phyloP scores from a whole-genome alignment of 306 rosid genomes.

The Ammopiptanthus mongolicus region DNA sequence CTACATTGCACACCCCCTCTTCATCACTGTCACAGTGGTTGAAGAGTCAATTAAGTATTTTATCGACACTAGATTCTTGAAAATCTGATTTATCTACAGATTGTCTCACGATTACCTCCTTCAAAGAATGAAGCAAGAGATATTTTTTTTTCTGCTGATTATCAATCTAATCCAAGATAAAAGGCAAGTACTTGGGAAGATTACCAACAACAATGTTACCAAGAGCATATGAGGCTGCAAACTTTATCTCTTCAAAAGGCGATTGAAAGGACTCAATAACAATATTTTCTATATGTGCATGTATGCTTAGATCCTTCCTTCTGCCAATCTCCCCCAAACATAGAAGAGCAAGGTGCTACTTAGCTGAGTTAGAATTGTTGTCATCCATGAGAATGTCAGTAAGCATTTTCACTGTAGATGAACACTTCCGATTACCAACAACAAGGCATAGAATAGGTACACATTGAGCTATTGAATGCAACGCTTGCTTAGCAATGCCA shows the following conservation, averaged over 20 bases:
- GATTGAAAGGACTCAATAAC: slow-evolving; percentile 98
- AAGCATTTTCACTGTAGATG: slow-evolving; percentile 90
- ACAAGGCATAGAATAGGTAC: slow-evolving; percentile 97
- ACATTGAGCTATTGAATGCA: slow-evolving; percentile 92
- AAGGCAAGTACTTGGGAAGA: slow-evolving; percentile 91
- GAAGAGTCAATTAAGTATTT: slow-evolving; percentile 86
- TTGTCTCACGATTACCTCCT: slow-evolving; percentile 97
- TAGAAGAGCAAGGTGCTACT: slow-evolving; percentile 91
- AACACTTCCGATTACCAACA: slow-evolving; percentile 84
- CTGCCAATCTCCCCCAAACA: slow-evolving; percentile 98
- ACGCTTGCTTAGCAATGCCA: slow-evolving; percentile 97
- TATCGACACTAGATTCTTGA: slow-evolving; percentile 93
- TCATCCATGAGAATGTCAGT: slow-evolving; percentile 84
- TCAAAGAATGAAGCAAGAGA: slow-evolving; percentile 94
- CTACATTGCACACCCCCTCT: slow-evolving; percentile 98
- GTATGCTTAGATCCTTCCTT: slow-evolving; percentile 87
- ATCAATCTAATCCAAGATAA: slow-evolving; percentile 96
- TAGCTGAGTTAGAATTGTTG: slow-evolving; percentile 86
- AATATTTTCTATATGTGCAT: slow-evolving; percentile 83
- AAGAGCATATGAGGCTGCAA: slow-evolving; percentile 98
- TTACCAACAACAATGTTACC: slow-evolving; percentile 98
- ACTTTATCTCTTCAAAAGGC: slow-evolving; percentile 97
- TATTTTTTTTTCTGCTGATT: slow-evolving; percentile 99
- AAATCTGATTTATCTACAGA: slow-evolving; percentile 95
- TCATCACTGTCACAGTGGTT: slow-evolving; percentile 98